Evolutionary conservation across 495 filamentous ascomycete genomes (phyloP), one percentile per base, ranked within the genome.

Genomic region (Penicillium cosmopolitanum): DNA sequence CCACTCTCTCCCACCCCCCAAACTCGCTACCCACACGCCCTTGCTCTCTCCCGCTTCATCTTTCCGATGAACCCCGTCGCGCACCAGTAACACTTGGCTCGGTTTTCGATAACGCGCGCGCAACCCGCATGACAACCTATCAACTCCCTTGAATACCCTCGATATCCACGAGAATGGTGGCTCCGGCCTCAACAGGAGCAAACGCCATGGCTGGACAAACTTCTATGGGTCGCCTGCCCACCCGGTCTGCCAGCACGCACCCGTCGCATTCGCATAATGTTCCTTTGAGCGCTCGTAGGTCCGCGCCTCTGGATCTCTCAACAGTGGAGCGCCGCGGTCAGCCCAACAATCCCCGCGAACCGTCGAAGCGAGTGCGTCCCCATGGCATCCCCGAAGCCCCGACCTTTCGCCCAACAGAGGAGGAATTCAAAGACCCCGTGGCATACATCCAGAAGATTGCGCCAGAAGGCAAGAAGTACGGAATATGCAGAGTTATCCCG

Each of bases 401-500:
- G 7, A 94, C 92, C 2, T 99, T 90, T 70, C 81, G 87, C 60
- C 96, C 95, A 43, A 96, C 91, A 0, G 87, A 90, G 70, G 92
- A 97, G 63, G 93, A 99, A 72, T 99, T 92, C 77, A 91, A 88
- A 66, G 93, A 98, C 66, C 95, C 96, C 3, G 85, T 96, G 62
- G 87, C 89, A 69, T 99, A 96, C 70, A 93, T 99, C 51, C 83
- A 85, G 63, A 96, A 91, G 68, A 97, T 99, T 63, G 80, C 86
- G 12, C 87, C 89, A 6, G 93, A 97, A 66, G 95, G 90, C 16
- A 78, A 73, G 53, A 85, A 92, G 66, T 99, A 90, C 73, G 95
- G 95, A 33, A 88, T 98, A 42, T 92, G 91, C 81, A 94, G 97
- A 75, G 89, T 99, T 59, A 89, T 98, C 56, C 95, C 96, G 12